These are phyloP conservation scores for Brassica carinata DNA, from an alignment of 345 rosid species.

Conservation along the genomic window DNA sequence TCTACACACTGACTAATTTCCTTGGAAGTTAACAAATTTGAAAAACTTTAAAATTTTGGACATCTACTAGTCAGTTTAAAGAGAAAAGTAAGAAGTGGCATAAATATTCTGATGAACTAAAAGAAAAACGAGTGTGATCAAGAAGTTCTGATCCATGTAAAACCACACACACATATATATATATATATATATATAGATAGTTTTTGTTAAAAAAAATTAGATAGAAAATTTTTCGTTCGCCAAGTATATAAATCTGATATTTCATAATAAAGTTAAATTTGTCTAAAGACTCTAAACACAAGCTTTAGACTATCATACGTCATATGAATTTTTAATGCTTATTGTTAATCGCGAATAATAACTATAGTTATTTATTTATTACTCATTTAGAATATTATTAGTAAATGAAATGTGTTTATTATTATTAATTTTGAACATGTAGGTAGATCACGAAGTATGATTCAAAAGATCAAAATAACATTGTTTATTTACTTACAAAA, in stretches of 20 bases:
- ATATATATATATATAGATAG: no score
- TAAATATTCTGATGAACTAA: neutral
- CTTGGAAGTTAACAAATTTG: neutral
- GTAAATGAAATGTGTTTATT: neutral
- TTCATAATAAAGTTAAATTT: no score
- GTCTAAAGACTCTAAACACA: neutral
- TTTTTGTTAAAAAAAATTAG: no score
- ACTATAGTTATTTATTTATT: no score
- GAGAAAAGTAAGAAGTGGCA: neutral
- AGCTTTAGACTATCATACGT: neutral
- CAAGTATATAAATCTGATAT: no score
- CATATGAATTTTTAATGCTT: no score
- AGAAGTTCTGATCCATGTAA: no score
- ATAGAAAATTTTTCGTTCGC: no score
- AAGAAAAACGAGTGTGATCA: no score
- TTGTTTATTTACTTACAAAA: neutral
- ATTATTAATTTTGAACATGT: neutral
- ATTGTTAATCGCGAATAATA: neutral
- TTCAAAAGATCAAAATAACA: neutral
- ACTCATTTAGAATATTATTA: neutral
- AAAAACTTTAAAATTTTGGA: neutral
- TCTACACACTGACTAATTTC: neutral
- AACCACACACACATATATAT: no score
- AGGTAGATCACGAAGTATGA: neutral
- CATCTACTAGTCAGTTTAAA: neutral